Evolutionary conservation across 2,329 filamentous ascomycete species (phyloP).

Genomic region (Pseudogymnoascus sp.): DNA sequence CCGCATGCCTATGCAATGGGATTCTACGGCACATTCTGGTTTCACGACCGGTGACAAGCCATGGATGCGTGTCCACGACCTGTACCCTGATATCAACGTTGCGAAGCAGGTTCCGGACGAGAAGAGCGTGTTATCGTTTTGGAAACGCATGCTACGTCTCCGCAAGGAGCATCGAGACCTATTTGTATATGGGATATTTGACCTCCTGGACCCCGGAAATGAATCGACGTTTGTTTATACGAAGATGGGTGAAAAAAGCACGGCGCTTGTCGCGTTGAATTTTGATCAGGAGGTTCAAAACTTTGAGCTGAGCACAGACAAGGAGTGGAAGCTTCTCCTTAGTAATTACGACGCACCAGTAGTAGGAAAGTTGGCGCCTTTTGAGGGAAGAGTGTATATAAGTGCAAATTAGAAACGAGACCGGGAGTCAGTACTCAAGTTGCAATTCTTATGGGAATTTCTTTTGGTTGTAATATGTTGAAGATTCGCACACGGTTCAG

Average conservation of each 20-base stretch:
- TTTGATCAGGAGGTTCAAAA: conserved; percentile 35
- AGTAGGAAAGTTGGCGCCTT: not conserved
- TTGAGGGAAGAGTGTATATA: conserved; percentile 3
- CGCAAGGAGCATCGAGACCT: conserved; percentile 46
- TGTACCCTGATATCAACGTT: conserved; percentile 49
- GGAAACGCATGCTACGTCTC: conserved; percentile 23
- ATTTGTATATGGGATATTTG: conserved; percentile 55
- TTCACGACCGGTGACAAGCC: conserved; percentile 49
- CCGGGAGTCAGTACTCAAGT: too few species aligned
- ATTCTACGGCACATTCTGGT: conserved; percentile 46
- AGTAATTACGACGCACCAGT: not conserved
- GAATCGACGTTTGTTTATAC: conserved; percentile 39
- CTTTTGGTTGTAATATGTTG: too few species aligned
- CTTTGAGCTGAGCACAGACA: conserved; percentile 18
- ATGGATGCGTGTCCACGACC: conserved; percentile 54
- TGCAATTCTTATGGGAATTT: too few species aligned
- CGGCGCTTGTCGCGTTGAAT: conserved; percentile 38
- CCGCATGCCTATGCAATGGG: conserved; percentile 64
- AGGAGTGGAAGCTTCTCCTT: conserved; percentile 14
- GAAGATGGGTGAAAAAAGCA: conserved; percentile 31
- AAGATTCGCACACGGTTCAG: too few species aligned
- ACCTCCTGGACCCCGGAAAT: conserved; percentile 41
- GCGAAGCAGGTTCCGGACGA: conserved; percentile 37
- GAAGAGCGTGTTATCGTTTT: conserved; percentile 25
- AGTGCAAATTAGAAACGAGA: not conserved